These are phyloP conservation scores for Geotrichum phurueaensis DNA, from an alignment of 1,139 yeast species.

Conservation along the genomic window DNA sequence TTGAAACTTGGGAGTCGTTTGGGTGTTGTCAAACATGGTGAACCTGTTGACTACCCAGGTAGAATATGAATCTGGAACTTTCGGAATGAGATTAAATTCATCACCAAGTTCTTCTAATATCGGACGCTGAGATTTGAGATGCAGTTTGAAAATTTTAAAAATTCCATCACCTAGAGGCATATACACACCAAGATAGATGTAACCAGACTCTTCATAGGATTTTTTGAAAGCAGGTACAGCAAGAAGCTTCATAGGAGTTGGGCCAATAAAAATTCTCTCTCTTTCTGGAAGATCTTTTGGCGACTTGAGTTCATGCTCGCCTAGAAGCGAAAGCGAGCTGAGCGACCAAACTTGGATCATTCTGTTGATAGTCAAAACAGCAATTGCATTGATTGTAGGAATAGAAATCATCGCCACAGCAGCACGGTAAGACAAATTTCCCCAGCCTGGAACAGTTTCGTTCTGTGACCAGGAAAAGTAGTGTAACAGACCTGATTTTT, in stretches of 20 bases:
- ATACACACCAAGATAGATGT: slow-evolving; percentile 31
- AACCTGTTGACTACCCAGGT: slow-evolving; percentile 47
- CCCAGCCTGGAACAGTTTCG: neutral
- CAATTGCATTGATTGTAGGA: slow-evolving; percentile 29
- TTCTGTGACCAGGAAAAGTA: neutral
- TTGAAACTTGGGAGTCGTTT: slow-evolving; percentile 25
- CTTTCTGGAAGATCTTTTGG: neutral
- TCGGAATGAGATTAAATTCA: slow-evolving; percentile 25
- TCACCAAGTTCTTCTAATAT: slow-evolving; percentile 33
- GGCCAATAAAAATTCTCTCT: slow-evolving; percentile 11
- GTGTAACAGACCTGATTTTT: neutral
- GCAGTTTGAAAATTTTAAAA: slow-evolving; percentile 42
- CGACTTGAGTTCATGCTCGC: slow-evolving; percentile 12
- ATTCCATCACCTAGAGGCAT: slow-evolving; percentile 43
- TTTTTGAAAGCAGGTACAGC: slow-evolving; percentile 6
- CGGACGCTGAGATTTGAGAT: slow-evolving; percentile 16
- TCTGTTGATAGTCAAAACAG: slow-evolving; percentile 29
- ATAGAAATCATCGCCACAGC: neutral
- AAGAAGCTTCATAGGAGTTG: slow-evolving; percentile 12
- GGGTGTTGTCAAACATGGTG: slow-evolving; percentile 12
- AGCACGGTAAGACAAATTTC: neutral
- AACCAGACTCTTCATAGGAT: slow-evolving; percentile 6
- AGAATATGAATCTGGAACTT: slow-evolving; percentile 36
- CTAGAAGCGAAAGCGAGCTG: slow-evolving; percentile 18
- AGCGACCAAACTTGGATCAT: slow-evolving; percentile 32